phyloP scores from a whole-genome alignment of 2,329 filamentous ascomycete genomes.

The Talaromyces amestolkiae region DNA sequence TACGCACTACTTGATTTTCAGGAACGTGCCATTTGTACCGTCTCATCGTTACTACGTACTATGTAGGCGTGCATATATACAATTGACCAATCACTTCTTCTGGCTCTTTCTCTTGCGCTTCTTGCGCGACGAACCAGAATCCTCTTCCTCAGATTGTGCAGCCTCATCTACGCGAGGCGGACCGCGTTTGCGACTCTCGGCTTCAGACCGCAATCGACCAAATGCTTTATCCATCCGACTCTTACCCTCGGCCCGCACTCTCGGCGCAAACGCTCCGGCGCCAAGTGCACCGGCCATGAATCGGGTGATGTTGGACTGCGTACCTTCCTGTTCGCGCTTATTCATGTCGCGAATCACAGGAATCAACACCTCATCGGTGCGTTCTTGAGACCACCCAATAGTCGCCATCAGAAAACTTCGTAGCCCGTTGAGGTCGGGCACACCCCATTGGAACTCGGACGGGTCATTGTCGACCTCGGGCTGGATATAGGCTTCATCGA shows the following conservation, averaged over 20 bases:
- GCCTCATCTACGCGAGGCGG: not conserved
- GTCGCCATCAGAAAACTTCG: conserved; percentile 83
- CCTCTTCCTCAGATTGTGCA: not conserved
- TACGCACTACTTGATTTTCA: not conserved
- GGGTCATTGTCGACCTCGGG: conserved; percentile 80
- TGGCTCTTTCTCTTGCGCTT: conserved; percentile 8
- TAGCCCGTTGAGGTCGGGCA: conserved; percentile 85
- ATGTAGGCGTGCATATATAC: not conserved
- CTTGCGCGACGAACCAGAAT: not conserved
- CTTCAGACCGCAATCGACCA: conserved; percentile 61
- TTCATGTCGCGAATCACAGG: conserved; percentile 97
- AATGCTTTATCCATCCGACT: conserved; percentile 78
- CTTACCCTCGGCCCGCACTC: conserved; percentile 59
- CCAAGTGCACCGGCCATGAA: conserved; percentile 70
- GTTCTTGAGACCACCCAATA: conserved; percentile 86
- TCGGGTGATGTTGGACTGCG: conserved; percentile 92
- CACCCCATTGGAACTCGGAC: conserved; percentile 88
- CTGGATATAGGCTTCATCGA: conserved; percentile 77
- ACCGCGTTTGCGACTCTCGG: conserved; percentile 31
- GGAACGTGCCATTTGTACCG: not conserved
- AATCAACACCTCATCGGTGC: conserved; percentile 92
- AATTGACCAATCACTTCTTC: not conserved
- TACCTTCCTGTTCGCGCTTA: conserved; percentile 78
- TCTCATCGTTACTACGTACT: not conserved
- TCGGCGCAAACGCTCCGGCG: conserved; percentile 66